Conservation (phyloP, 139 green algal species). For the Chlorella ohadii region DNA sequence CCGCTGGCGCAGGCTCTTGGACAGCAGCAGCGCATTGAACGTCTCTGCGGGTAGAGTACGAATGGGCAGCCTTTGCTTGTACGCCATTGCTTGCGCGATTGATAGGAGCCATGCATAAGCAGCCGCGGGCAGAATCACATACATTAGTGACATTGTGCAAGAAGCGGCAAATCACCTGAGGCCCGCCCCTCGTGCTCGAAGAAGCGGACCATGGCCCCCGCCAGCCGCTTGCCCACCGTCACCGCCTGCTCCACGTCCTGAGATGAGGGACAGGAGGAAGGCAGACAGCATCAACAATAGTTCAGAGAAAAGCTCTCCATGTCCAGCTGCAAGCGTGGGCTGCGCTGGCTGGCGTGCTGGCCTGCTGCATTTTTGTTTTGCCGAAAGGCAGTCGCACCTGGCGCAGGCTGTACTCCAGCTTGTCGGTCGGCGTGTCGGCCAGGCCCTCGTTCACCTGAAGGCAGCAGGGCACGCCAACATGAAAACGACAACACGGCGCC, state of each 20-base stretch:
- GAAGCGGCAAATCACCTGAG: not conserved
- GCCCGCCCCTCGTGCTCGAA: conserved; percentile 19
- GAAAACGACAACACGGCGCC: no score
- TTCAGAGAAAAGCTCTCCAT: no score
- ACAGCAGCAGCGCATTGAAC: conserved; percentile 60
- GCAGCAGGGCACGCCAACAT: not conserved
- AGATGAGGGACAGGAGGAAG: not conserved
- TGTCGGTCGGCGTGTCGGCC: conserved; percentile 55
- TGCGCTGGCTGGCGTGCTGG: no score
- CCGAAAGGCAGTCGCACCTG: no score
- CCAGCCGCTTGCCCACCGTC: conserved; percentile 2
- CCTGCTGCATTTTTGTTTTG: no score
- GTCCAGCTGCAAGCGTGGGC: no score
- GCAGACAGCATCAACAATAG: not conserved
- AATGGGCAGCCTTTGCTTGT: no score
- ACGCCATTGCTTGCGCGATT: no score
- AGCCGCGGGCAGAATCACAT: no score
- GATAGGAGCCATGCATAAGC: no score
- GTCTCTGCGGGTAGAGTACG: conserved; percentile 3
- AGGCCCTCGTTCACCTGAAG: conserved; percentile 80
- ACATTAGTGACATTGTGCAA: not conserved
- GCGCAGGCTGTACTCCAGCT: conserved; percentile 76
- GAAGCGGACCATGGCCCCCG: conserved; percentile 36
- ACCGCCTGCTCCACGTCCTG: conserved; percentile 62
- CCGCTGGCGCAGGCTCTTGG: conserved; percentile 59